Evolutionary conservation across 352 stramenopile genomes (phyloP).

Genomic region (Phytophthora idaei): DNA sequence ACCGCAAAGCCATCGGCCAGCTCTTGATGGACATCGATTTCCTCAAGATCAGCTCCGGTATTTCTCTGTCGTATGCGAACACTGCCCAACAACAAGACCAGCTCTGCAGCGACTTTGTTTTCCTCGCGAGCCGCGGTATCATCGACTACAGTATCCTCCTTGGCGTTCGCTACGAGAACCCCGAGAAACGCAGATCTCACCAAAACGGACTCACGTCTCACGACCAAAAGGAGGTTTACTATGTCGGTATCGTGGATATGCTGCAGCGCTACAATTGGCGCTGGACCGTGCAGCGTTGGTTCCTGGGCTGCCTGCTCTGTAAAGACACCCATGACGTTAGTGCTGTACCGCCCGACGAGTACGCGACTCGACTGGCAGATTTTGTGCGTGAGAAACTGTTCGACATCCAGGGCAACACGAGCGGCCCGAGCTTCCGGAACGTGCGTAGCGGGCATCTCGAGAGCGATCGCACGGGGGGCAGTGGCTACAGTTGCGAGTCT

Average conservation of each 20-base stretch:
- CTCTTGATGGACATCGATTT: slow-evolving; percentile 91
- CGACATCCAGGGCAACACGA: slow-evolving; percentile 48
- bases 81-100: slow-evolving; percentile 60
- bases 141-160: slow-evolving; percentile 89
- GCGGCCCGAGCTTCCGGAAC: slow-evolving; percentile 25
- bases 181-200: slow-evolving; percentile 31
- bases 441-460: slow-evolving; percentile 5
- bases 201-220: slow-evolving; percentile 53
- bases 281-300: slow-evolving; percentile 82
- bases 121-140: slow-evolving; percentile 81
- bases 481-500: slow-evolving; percentile 28
- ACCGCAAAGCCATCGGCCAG: slow-evolving; percentile 63
- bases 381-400: slow-evolving; percentile 81
- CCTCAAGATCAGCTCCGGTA: slow-evolving; percentile 69
- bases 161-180: slow-evolving; percentile 60
- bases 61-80: slow-evolving; percentile 54
- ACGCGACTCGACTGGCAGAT: slow-evolving; percentile 69
- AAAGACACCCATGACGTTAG: slow-evolving; percentile 87
- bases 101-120: slow-evolving; percentile 82
- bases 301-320: slow-evolving; percentile 72
- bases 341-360: slow-evolving; percentile 71
- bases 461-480: slow-evolving; percentile 15
- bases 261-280: slow-evolving; percentile 88
- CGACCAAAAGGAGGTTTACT: slow-evolving; percentile 69
- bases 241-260: slow-evolving; percentile 84